Percentiles rank a stretch among this genome's conserved stretches.
These are phyloP conservation scores for Cryptococcus sp. DNA, from an alignment of 1,284 basidiomycete genomes.

Conservation along the genomic window DNA sequence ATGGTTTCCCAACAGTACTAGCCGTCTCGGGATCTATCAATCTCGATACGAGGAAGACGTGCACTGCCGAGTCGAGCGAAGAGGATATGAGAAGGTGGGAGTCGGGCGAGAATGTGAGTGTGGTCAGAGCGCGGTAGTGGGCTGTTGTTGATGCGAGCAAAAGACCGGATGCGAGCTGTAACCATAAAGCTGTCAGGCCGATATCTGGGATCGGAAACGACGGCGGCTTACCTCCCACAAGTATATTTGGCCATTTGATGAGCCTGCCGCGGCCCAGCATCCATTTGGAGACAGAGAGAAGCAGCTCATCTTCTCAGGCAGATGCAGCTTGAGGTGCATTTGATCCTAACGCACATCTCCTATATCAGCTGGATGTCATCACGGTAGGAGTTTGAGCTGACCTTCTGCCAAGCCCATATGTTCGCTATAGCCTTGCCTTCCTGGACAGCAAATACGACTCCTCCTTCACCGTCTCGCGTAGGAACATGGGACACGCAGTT, in stretches of 20 bases:
- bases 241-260: constrained; percentile 82
- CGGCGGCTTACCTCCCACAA: constrained; percentile 82
- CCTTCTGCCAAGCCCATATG: constrained; percentile 57
- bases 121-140: constrained; percentile 85
- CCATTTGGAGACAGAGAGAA: constrained; percentile 73
- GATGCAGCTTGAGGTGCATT: constrained; percentile 77
- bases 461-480: constrained; percentile 46
- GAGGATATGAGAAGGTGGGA: constrained; percentile 77
- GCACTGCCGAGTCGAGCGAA: constrained; percentile 83
- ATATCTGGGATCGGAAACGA: too few relatives aligned
- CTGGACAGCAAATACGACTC: constrained; percentile 51
- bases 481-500: constrained; percentile 43
- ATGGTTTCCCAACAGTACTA: constrained; percentile 59
- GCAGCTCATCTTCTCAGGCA: constrained; percentile 84
- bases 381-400: constrained; percentile 16
- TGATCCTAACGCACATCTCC: constrained; percentile 66
- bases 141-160: constrained; percentile 89
- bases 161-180: constrained; percentile 83
- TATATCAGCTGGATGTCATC: neutral
- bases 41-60: constrained; percentile 79
- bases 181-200: neutral
- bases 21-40: constrained; percentile 36
- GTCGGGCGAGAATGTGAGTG: constrained; percentile 79
- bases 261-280: constrained; percentile 81
- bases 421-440: constrained; percentile 53